Evolutionary conservation across 805 yeast genomes (phyloP).

Genomic region (Lipomyces lipofer): DNA sequence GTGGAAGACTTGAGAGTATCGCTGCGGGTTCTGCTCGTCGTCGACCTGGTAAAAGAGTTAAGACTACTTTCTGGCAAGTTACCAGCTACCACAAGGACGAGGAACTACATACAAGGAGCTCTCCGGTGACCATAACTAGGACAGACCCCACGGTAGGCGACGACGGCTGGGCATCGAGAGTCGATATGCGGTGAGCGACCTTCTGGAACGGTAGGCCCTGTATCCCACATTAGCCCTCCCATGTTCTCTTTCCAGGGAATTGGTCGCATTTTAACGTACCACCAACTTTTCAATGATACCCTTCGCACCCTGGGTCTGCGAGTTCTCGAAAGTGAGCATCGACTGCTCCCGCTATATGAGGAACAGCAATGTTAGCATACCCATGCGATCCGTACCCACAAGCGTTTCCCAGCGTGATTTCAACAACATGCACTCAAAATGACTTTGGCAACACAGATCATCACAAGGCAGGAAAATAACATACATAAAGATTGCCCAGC

Average conservation of each 20-base stretch:
- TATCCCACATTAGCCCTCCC: neutral
- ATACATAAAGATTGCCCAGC: conserved; percentile 82
- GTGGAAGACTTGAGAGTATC: conserved; percentile 97
- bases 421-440: neutral
- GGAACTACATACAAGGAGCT: conserved; percentile 61
- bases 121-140: conserved; percentile 97
- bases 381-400: neutral
- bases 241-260: too few relatives aligned
- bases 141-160: conserved; percentile 85
- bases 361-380: neutral
- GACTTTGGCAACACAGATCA: too few relatives aligned
- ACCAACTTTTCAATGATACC: conserved; percentile 89
- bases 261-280: conserved; percentile 23
- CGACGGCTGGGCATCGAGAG: conserved; percentile 97
- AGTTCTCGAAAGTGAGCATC: conserved; percentile 94
- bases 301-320: conserved; percentile 93
- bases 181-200: conserved; percentile 89
- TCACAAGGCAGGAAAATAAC: neutral
- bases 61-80: too few relatives aligned
- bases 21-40: conserved; percentile 92
- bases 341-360: conserved; percentile 77
- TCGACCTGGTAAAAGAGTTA: conserved; percentile 49
- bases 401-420: neutral
- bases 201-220: conserved; percentile 81
- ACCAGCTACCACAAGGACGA: too few relatives aligned